Evolutionary conservation across 768 basidiomycete species (phyloP).

Genomic region (Panaeolus papilionaceus): DNA sequence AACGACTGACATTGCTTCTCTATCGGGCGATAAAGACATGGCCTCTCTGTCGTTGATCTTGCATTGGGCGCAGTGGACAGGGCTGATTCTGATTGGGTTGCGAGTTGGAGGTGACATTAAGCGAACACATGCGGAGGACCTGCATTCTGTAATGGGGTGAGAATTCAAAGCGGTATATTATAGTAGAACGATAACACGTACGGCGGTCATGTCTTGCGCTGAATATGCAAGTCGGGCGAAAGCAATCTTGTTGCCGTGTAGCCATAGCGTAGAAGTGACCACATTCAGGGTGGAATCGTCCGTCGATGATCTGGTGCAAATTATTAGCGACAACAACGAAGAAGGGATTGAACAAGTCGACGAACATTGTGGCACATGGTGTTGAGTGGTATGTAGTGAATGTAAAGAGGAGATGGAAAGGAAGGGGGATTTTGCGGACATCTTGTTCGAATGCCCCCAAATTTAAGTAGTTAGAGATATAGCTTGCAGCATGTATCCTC

Average conservation of each 20-base stretch:
- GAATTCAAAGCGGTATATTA: constrained; percentile 11
- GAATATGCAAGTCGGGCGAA: constrained; percentile 69
- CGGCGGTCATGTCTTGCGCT: constrained; percentile 66
- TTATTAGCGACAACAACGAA: constrained; percentile 9
- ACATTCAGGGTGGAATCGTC: constrained; percentile 72
- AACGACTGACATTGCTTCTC: neutral
- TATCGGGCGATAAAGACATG: constrained; percentile 28
- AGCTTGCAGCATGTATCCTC: constrained; percentile 47
- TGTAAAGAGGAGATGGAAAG: constrained; percentile 28
- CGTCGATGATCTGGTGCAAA: constrained; percentile 69
- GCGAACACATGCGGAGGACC: constrained; percentile 59
- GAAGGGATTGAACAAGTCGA: constrained; percentile 21
- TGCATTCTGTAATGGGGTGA: constrained; percentile 49
- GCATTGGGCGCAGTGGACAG: constrained; percentile 52
- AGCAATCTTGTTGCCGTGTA: constrained; percentile 71
- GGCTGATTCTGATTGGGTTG: constrained; percentile 76
- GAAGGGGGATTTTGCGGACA: constrained; percentile 27
- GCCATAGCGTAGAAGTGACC: constrained; percentile 78
- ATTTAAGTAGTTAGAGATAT: constrained; percentile 32
- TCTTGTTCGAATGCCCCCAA: constrained; percentile 25
- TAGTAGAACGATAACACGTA: constrained; percentile 31
- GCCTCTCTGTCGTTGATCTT: constrained; percentile 36
- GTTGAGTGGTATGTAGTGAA: constrained; percentile 23
- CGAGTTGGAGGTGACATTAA: constrained; percentile 71
- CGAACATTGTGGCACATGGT: constrained; percentile 80